These are phyloP conservation scores for Rhodotorula diobovata DNA, from an alignment of 768 basidiomycete genomes.

Conservation along the genomic window DNA sequence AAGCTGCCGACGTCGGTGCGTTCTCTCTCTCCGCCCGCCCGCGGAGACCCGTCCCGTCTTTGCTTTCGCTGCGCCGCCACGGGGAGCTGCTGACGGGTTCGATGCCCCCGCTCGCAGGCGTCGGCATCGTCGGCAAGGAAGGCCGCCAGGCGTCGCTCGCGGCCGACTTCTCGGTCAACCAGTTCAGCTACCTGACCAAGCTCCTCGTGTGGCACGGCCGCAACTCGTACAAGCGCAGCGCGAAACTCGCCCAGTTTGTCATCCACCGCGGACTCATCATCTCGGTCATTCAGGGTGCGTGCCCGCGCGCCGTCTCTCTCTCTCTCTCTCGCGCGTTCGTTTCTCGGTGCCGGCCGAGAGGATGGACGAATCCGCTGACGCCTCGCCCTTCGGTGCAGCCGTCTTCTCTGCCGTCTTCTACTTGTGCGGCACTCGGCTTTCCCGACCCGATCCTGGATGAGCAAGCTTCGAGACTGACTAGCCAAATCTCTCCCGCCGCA, in stretches of 20 bases:
- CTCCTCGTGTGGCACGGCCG: slow-evolving; percentile 97
- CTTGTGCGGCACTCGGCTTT: slow-evolving; percentile 41
- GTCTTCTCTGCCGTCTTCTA: slow-evolving; percentile 47
- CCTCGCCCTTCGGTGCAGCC: neutral
- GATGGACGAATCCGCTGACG: no score
- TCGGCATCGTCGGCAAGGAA: slow-evolving; percentile 98
- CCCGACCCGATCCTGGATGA: neutral
- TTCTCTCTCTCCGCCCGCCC: neutral
- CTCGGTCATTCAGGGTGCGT: slow-evolving; percentile 95
- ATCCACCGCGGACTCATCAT: slow-evolving; percentile 82
- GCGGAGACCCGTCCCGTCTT: no score
- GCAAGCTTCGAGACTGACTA: no score
- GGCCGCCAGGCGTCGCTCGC: slow-evolving; percentile 98
- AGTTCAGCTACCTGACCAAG: slow-evolving; percentile 93
- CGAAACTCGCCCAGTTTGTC: slow-evolving; percentile 96
- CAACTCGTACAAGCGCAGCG: slow-evolving; percentile 95
- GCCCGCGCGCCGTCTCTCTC: slow-evolving; percentile 57
- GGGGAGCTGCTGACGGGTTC: no score
- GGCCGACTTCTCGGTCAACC: slow-evolving; percentile 95
- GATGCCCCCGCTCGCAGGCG: slow-evolving; percentile 53
- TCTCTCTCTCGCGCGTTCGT: no score
- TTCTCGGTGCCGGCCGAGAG: no score
- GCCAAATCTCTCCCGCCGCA: slow-evolving; percentile 1
- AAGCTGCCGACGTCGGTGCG: slow-evolving; percentile 95
- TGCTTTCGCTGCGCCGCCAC: no score